phyloP scores from a whole-genome alignment of 1,139 yeast genomes.

The Pichia norvegensis region DNA sequence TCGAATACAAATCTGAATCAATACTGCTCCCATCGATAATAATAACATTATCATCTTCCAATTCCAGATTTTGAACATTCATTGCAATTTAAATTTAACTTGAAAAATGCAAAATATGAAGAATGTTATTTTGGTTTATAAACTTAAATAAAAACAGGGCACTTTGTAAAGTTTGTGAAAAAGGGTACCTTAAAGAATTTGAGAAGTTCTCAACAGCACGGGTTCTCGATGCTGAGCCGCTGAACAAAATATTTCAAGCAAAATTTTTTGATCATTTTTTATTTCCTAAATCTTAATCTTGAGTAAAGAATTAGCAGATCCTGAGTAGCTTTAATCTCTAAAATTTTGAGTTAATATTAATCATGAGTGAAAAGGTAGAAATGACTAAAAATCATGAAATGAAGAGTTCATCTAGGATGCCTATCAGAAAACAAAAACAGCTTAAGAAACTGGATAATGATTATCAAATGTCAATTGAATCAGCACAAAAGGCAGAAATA shows the following conservation, averaged over 20 bases:
- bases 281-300: neutral
- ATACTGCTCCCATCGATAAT: slow-evolving; percentile 4
- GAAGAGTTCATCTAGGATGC: neutral
- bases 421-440: slow-evolving; percentile 21
- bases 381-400: too few species aligned
- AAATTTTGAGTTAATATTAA: neutral
- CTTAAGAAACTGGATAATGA: slow-evolving; percentile 62
- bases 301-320: neutral
- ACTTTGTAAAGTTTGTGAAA: neutral
- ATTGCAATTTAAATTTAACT: neutral
- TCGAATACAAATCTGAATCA: slow-evolving; percentile 1
- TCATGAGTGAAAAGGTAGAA: neutral
- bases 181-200: neutral
- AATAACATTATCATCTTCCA: slow-evolving; percentile 2
- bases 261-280: neutral
- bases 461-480: slow-evolving; percentile 66
- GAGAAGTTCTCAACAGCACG: too few species aligned
- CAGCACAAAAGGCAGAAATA: slow-evolving; percentile 83
- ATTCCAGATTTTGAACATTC: neutral
- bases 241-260: neutral
- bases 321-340: too few species aligned
- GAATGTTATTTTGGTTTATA: too few species aligned
- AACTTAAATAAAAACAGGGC: neutral
- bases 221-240: neutral
- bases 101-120: too few species aligned